These are phyloP conservation scores for Cyclotella sp. DNA, from an alignment of 108 stramenopile species.

Conservation along the genomic window DNA sequence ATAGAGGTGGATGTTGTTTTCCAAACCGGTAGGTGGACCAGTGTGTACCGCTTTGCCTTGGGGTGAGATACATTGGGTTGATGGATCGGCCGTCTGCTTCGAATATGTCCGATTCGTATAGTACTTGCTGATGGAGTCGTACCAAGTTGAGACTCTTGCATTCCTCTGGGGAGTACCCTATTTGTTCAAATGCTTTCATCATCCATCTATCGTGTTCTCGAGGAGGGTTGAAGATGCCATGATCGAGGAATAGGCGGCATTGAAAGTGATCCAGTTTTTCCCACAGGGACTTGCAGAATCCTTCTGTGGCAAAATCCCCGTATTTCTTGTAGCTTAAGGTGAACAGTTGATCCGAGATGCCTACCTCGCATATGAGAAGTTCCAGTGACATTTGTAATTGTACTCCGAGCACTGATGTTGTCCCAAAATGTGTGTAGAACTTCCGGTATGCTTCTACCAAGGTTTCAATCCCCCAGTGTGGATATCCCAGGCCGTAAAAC, in stretches of 20 bases:
- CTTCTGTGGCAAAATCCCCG: background rate
- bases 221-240: background rate
- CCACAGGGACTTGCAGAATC: constrained; percentile 14
- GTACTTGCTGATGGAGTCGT: constrained; percentile 29
- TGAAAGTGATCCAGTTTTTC: too few relatives aligned
- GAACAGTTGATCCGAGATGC: constrained; percentile 5
- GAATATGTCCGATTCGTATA: too few relatives aligned
- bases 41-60: background rate
- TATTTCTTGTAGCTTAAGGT: background rate
- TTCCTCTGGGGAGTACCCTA: background rate
- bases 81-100: background rate
- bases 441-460: background rate
- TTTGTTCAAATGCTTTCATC: background rate
- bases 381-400: too few relatives aligned
- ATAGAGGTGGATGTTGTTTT: background rate
- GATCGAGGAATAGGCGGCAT: background rate
- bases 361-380: background rate
- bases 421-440: constrained; percentile 14
- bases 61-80: constrained; percentile 14
- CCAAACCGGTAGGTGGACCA: constrained; percentile 14
- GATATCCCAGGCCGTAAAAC: constrained; percentile 11
- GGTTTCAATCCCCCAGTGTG: constrained; percentile 1
- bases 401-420: background rate
- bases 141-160: constrained; percentile 9
- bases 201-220: constrained; percentile 16